Evolutionary conservation across 164 flowering plant genomes (phyloP).

Genomic region (Protea cynaroides): DNA sequence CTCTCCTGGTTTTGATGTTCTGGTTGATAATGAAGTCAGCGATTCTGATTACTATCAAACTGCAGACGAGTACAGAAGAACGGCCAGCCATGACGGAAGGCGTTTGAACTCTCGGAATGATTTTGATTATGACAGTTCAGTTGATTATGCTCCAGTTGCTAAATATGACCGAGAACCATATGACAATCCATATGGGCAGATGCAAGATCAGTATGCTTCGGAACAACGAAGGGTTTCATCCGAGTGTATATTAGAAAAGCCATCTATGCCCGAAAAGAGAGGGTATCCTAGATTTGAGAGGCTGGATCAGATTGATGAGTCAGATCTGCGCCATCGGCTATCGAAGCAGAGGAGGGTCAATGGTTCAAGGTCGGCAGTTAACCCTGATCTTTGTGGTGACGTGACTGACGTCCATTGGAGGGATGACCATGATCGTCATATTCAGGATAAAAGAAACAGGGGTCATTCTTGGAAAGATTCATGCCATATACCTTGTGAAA

Average conservation of each 20-base stretch:
- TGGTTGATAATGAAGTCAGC: slow-evolving; percentile 68
- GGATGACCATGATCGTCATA: slow-evolving; percentile 26
- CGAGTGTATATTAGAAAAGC: slow-evolving; percentile 24
- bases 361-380: slow-evolving; percentile 58
- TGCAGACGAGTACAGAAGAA: slow-evolving; percentile 52
- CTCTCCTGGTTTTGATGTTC: slow-evolving; percentile 97
- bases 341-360: slow-evolving; percentile 54
- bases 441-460: slow-evolving; percentile 32
- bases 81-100: slow-evolving; percentile 38
- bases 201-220: slow-evolving; percentile 44
- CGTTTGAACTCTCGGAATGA: slow-evolving; percentile 32
- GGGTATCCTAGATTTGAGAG: slow-evolving; percentile 30
- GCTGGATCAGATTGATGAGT: slow-evolving; percentile 35
- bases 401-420: slow-evolving; percentile 15
- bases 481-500: slow-evolving; percentile 29
- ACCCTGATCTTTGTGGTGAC: slow-evolving; percentile 33
- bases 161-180: slow-evolving; percentile 42
- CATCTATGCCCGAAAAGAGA: slow-evolving; percentile 42
- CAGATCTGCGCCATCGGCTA: slow-evolving; percentile 62
- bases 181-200: slow-evolving; percentile 44
- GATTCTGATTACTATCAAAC: slow-evolving; percentile 55
- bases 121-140: slow-evolving; percentile 31
- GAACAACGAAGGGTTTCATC: slow-evolving; percentile 31
- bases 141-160: slow-evolving; percentile 33
- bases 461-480: slow-evolving; percentile 36